phyloP scores from a whole-genome alignment of 2,329 filamentous ascomycete species.

The Spiromastix sp. region DNA sequence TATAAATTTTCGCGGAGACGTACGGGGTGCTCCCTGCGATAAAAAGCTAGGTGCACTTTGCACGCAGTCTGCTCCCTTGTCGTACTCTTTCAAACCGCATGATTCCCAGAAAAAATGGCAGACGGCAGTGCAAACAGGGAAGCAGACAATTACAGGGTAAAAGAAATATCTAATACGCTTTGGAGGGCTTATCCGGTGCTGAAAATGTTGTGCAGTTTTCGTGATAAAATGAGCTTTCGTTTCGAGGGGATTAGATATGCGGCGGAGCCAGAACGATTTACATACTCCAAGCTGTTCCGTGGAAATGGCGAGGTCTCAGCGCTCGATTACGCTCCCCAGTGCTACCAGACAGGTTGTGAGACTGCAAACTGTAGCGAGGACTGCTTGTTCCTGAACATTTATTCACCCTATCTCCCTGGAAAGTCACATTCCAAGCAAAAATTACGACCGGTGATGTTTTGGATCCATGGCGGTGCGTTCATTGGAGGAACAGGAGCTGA shows the following conservation, averaged over 20 bases:
- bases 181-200: background rate
- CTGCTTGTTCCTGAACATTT: background rate
- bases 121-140: background rate
- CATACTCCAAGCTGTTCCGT: background rate
- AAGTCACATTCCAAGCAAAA: background rate
- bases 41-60: background rate
- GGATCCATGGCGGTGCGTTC: slow-evolving; percentile 45
- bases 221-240: background rate
- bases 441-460: slow-evolving; percentile 37
- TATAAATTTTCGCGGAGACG: background rate
- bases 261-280: background rate
- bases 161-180: background rate
- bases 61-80: background rate
- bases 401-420: background rate
- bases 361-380: background rate
- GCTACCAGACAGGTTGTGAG: background rate
- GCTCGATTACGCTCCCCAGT: background rate
- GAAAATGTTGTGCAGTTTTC: background rate
- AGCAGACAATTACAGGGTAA: background rate
- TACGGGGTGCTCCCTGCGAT: background rate
- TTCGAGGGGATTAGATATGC: background rate
- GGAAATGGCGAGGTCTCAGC: background rate
- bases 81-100: background rate
- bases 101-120: background rate
- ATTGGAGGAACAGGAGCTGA: slow-evolving; percentile 41